phyloP scores from a whole-genome alignment of 2,329 filamentous ascomycete species.

The Canariomyces notabilis region DNA sequence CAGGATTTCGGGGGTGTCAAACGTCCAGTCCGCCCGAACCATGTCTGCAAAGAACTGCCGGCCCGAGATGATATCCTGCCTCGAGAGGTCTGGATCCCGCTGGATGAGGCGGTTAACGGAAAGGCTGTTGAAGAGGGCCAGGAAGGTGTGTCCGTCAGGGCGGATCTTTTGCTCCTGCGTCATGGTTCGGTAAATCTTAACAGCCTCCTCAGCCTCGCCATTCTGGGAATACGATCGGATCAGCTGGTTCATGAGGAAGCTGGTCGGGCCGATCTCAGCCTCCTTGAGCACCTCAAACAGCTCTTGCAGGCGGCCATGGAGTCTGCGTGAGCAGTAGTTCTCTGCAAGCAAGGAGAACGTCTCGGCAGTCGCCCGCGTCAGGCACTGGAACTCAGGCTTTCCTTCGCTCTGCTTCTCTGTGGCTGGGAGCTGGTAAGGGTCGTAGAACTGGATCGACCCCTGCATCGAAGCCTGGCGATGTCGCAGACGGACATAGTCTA shows the following conservation, averaged over 20 bases:
- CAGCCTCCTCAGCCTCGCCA: constrained; percentile 50
- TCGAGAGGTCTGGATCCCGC: constrained; percentile 14
- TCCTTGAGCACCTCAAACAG: constrained; percentile 59
- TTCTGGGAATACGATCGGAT: constrained; percentile 62
- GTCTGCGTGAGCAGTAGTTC: constrained; percentile 60
- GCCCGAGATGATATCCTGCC: constrained; percentile 16
- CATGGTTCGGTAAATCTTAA: constrained; percentile 51
- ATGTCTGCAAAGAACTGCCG: constrained; percentile 31
- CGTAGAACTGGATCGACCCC: constrained; percentile 26
- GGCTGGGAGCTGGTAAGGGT: not conserved
- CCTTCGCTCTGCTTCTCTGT: constrained; percentile 12
- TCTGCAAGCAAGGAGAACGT: constrained; percentile 72
- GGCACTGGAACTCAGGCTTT: constrained; percentile 29
- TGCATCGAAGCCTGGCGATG: constrained; percentile 29
- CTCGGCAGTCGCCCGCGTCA: constrained; percentile 64
- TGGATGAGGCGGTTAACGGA: constrained; percentile 42
- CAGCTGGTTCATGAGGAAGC: constrained; percentile 75
- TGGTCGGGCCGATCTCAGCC: constrained; percentile 62
- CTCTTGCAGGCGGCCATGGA: constrained; percentile 52
- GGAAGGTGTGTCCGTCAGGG: constrained; percentile 65
- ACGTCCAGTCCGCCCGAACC: constrained; percentile 25
- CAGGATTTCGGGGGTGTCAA: constrained; percentile 25
- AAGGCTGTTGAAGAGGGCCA: constrained; percentile 60
- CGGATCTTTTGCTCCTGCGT: constrained; percentile 43
- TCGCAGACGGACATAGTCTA: constrained; percentile 55